Conservation (phyloP, 768 basidiomycete genomes). For the Dendrothele bispora region DNA sequence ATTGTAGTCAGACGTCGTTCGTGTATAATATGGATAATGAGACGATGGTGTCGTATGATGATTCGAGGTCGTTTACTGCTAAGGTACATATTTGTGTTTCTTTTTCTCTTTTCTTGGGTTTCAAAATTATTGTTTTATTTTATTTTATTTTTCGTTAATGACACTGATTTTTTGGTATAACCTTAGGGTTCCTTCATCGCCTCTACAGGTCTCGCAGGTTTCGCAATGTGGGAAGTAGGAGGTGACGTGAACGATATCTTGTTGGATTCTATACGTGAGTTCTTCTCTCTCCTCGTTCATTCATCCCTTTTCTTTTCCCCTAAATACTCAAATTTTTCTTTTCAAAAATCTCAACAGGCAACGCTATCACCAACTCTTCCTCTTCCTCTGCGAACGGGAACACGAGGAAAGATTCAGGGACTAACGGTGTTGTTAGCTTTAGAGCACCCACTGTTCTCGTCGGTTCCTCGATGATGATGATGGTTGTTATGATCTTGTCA, state of each 20-base stretch:
- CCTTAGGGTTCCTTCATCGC: conserved; percentile 63
- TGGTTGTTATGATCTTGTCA: too few relatives aligned
- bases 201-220: conserved; percentile 50
- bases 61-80: conserved; percentile 53
- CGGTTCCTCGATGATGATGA: too few relatives aligned
- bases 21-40: conserved; percentile 57
- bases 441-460: too few relatives aligned
- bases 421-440: too few relatives aligned
- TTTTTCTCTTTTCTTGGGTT: too few relatives aligned
- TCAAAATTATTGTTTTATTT: background rate
- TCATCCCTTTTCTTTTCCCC: background rate
- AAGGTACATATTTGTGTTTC: conserved; percentile 4
- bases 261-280: conserved; percentile 38
- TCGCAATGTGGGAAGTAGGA: conserved; percentile 72
- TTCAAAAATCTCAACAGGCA: too few relatives aligned
- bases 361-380: too few relatives aligned
- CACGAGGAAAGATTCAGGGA: too few relatives aligned
- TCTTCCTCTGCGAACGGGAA: too few relatives aligned
- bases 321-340: too few relatives aligned
- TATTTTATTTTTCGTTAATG: conserved; percentile 46
- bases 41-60: conserved; percentile 67
- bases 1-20: conserved; percentile 75
- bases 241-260: conserved; percentile 57
- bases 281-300: background rate
- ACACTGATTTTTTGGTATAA: conserved; percentile 45